Base-by-base conservation (phyloP, 768 basidiomycete genomes). In the Suillus tomentosus region DNA sequence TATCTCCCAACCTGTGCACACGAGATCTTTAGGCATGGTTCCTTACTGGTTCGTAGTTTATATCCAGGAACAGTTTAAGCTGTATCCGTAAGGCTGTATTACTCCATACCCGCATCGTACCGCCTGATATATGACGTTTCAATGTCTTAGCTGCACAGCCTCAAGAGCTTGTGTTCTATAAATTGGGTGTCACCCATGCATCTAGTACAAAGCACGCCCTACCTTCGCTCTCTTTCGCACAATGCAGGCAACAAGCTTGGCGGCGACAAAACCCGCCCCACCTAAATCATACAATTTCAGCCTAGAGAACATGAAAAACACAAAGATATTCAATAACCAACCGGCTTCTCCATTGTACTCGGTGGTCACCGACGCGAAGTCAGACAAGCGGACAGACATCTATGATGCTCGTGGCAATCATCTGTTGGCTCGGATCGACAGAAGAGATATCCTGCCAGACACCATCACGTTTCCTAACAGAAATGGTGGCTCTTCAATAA, bases 391-490 rank as follows among this genome's bases (percentile, higher is more conserved):
- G 10, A 65, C 62, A n/a, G 27, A 58, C 10, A 47, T 69, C 27
- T 34, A 47, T 15, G 68, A 69, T 17, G 55, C 61, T 37, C 63
- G 31, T 13, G 62, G 59, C 4, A 58, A 69, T 1, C 60, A 14
- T 22, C 36, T 51, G 17, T 37, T 70, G 42, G 66, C 69, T 17
- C 54, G 54, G 6, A 36, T 64, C 19, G 57, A 54, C 0, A 61
- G 62, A 39, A 62, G 45, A 5, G 45, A 67, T 15, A 42, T 67
- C 62, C 53, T 69, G 34, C 62, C 69, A 11, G 69, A 67, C 42
- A 70, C 59, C 13, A 47, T 69, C n/a, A 65, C 63, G 3, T 67
- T 70, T 45, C 27, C 60, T 14, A 55, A 61, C 37, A 47, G 43
- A 48, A 47, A 60, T 8, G 24, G 50, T 7, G 57, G 63, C 4